Conservation (phyloP, 371 early-diverging fungal genomes). For the Mortierella sp. region DNA sequence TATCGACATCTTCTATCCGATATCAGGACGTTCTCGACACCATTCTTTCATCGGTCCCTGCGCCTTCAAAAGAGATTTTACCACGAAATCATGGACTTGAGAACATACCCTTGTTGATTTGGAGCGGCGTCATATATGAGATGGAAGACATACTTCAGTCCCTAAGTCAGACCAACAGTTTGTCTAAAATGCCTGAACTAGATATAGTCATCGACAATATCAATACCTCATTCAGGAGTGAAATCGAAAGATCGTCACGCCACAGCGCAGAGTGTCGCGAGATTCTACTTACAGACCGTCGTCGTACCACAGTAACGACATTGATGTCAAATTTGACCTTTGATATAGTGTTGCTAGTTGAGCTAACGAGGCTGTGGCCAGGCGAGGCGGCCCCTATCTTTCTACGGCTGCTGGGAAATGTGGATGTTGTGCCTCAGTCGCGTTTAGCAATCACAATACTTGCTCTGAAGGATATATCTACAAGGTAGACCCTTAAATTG, state of each 20-base stretch:
- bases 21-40: slow-evolving; percentile 37
- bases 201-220: neutral
- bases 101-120: slow-evolving; percentile 12
- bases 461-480: slow-evolving; percentile 37
- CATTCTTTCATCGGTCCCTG: slow-evolving; percentile 23
- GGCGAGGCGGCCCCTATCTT: slow-evolving; percentile 21
- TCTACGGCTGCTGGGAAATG: slow-evolving; percentile 14
- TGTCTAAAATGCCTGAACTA: slow-evolving; percentile 15
- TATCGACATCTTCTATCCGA: slow-evolving; percentile 11
- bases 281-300: neutral
- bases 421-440: slow-evolving; percentile 25
- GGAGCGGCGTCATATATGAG: slow-evolving; percentile 37
- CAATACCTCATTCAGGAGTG: neutral
- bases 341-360: slow-evolving; percentile 31
- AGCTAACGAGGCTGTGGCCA: slow-evolving; percentile 25
- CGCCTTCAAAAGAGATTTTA: neutral
- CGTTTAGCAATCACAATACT: slow-evolving; percentile 18
- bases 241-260: neutral
- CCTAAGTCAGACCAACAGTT: neutral
- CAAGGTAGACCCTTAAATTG: slow-evolving; percentile 16
- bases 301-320: neutral
- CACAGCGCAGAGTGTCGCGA: neutral
- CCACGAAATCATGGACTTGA: neutral
- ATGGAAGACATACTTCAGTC: slow-evolving; percentile 17
- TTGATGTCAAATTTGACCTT: slow-evolving; percentile 32